Evolutionary conservation across 495 filamentous ascomycete species (phyloP).

Genomic region (Lindgomyces ingoldianus): DNA sequence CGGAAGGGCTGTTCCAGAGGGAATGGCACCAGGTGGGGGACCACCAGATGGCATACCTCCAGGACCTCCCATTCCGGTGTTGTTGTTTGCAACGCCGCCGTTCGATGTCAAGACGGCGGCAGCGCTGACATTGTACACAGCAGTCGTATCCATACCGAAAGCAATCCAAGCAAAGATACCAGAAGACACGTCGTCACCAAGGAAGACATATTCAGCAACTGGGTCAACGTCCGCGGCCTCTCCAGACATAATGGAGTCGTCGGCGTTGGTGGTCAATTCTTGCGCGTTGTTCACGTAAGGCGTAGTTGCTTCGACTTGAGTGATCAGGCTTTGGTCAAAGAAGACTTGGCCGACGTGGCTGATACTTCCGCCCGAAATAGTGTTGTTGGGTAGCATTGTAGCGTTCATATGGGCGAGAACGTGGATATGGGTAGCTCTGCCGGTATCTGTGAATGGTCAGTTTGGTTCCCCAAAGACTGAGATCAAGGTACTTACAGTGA

Average conservation of each 20-base stretch:
- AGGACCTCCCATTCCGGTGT: constrained; percentile 15
- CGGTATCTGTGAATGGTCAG: constrained; percentile 25
- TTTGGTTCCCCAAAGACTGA: not conserved
- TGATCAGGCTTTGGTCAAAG: constrained; percentile 62
- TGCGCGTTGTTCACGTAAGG: constrained; percentile 62
- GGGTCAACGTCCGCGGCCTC: constrained; percentile 56
- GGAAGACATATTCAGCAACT: constrained; percentile 57
- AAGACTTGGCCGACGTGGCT: constrained; percentile 65
- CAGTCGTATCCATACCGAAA: constrained; percentile 53
- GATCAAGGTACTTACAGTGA: constrained; percentile 44
- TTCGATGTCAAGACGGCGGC: constrained; percentile 12
- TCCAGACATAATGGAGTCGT: constrained; percentile 53
- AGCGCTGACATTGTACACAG: constrained; percentile 5
- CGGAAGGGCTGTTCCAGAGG: not conserved
- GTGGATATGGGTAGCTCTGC: constrained; percentile 61
- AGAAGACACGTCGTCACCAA: constrained; percentile 54
- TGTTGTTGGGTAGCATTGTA: constrained; percentile 49
- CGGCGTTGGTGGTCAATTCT: constrained; percentile 53
- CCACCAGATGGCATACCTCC: constrained; percentile 2
- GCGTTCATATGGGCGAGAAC: constrained; percentile 22
- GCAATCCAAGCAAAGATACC: constrained; percentile 60
- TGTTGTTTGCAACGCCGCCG: constrained; percentile 25
- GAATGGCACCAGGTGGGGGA: not conserved
- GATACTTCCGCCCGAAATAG: constrained; percentile 52
- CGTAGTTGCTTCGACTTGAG: constrained; percentile 53